These are phyloP conservation scores for Arthrobotrys entomopaga DNA, from an alignment of 2,329 filamentous ascomycete species.

Conservation along the genomic window DNA sequence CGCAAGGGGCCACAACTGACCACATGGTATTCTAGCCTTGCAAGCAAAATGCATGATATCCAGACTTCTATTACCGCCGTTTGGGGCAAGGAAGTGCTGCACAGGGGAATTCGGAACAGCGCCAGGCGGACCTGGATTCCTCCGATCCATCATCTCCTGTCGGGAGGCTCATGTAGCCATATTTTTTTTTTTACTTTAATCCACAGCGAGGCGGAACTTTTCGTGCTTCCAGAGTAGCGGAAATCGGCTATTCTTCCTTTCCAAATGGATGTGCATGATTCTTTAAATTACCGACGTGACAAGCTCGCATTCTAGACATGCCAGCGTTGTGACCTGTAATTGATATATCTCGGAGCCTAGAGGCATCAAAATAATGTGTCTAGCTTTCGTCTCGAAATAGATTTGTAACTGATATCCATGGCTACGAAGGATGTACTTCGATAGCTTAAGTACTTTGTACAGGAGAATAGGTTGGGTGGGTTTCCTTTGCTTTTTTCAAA, in stretches of 20 bases:
- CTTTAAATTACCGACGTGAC: slow-evolving; percentile 11
- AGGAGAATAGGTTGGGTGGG: no score
- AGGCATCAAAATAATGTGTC: no score
- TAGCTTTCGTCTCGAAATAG: no score
- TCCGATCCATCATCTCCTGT: slow-evolving; percentile 16
- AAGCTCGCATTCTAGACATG: no score
- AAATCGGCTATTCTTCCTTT: slow-evolving; percentile 46
- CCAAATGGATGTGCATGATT: not conserved
- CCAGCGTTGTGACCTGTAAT: no score
- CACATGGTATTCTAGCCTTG: slow-evolving; percentile 15
- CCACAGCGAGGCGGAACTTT: slow-evolving; percentile 20
- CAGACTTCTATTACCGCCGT: slow-evolving; percentile 24
- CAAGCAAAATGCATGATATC: slow-evolving; percentile 10
- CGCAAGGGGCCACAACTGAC: slow-evolving; percentile 26
- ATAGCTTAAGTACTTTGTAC: no score
- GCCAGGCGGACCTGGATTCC: slow-evolving; percentile 51
- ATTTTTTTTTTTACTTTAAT: not conserved
- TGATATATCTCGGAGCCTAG: no score
- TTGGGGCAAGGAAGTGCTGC: slow-evolving; percentile 34
- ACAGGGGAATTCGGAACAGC: slow-evolving; percentile 45
- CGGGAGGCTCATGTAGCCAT: not conserved
- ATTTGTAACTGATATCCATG: no score
- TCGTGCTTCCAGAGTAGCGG: slow-evolving; percentile 9
- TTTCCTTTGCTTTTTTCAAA: no score
- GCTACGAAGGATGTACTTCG: no score